Evolutionary conservation across 805 yeast genomes (phyloP), one percentile per base, ranked within the genome.

Genomic region (Starmerella floris): DNA sequence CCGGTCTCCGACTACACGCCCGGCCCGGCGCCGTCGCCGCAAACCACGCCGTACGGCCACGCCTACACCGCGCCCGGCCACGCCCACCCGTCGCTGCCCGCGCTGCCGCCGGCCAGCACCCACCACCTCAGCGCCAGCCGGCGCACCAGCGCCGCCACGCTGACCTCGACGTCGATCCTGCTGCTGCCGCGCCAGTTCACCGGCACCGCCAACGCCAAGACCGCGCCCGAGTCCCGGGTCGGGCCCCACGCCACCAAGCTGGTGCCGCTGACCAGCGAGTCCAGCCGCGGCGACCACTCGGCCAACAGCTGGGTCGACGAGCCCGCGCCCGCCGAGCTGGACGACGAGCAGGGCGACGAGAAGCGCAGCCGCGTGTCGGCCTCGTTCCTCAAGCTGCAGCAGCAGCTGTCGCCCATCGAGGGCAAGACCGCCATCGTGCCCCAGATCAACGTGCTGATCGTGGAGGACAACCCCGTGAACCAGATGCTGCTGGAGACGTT

Each of bases 401-500:
- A 42, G 26, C 43, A 22, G 19, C 26, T 33, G 31, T 30, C 37
- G 23, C 51, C 45, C 15, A 26, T 33, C 22, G 32, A 36, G n/a
- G 45, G 43, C 39, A 35, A 42, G 34, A 41, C 51, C 11, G 21
- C 55, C 41, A 87, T 91, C 19, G 69, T 88, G 17, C 95, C 96
- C 0, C 82, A 84, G 48, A 79, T 91, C 33, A 83, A 84, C 33
- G 95, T 91, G 1, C 64, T 91, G 40, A 87, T 91, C 32, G 98
- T 91, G 9, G 99, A 91, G 61, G 99, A 91, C 67, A 91, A 91
- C 61, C 79, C 85, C 30, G 87, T 91, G 56, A 91, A 91, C 62
- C 93, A 83, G 63, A 81, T 83, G 38, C 87, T 91, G 68, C 68
- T 91, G 59, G 91, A 87, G 16, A 82, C 93, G 15, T 88, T 85